Percentiles rank a stretch among this genome's conserved stretches.
phyloP scores from a whole-genome alignment of 1,284 basidiomycete genomes.

The Puccinia novopanici region DNA sequence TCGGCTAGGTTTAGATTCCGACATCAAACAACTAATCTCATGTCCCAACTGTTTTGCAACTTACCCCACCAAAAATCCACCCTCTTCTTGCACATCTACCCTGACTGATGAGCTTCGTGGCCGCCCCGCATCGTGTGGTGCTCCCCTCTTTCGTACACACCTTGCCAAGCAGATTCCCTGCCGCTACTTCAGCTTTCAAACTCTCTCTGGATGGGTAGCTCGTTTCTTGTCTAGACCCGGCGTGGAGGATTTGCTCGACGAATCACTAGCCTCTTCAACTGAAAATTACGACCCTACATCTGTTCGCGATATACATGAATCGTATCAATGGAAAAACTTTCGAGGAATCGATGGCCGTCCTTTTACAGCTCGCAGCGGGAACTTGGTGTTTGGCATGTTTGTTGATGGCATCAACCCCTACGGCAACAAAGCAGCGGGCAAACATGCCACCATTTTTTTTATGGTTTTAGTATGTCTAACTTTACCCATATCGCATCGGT shows the following conservation, averaged over 20 bases:
- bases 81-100: not conserved
- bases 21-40: not conserved
- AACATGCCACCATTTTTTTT: conserved; percentile 28
- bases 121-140: not conserved
- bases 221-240: conserved; percentile 21
- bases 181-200: not conserved
- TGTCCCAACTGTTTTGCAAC: conserved; percentile 6
- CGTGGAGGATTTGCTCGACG: conserved; percentile 13
- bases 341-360: not conserved
- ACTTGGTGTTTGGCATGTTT: conserved; percentile 32
- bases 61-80: not conserved
- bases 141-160: not conserved
- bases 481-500: conserved; percentile 11
- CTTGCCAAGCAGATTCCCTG: not conserved
- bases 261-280: not conserved
- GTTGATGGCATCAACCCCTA: conserved; percentile 41
- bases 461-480: conserved; percentile 31
- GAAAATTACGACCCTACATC: conserved; percentile 5
- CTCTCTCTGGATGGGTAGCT: not conserved
- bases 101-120: not conserved
- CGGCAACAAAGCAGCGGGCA: conserved; percentile 25
- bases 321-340: conserved; percentile 11
- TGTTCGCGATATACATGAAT: conserved; percentile 18
- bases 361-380: conserved; percentile 8
- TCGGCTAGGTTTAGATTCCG: not conserved